phyloP scores from a whole-genome alignment of 2,329 filamentous ascomycete genomes.

The Monilinia vaccinii-corymbosi region DNA sequence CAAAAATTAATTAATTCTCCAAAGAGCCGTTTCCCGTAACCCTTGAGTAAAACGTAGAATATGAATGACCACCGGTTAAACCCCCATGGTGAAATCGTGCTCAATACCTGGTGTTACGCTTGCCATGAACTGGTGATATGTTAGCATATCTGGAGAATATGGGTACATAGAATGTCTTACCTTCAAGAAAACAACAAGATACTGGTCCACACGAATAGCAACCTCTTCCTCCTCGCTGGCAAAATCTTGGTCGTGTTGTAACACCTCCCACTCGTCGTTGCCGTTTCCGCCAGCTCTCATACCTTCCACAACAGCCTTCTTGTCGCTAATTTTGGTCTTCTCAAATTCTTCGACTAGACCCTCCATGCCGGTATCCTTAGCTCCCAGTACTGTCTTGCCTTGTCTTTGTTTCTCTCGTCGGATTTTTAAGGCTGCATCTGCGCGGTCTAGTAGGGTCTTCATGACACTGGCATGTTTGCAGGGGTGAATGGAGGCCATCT shows the following conservation, averaged over 20 bases:
- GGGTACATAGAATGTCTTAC: conserved; percentile 32
- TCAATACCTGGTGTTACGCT: conserved; percentile 95
- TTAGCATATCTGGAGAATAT: background rate
- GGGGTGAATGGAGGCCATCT: conserved; percentile 94
- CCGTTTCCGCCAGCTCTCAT: conserved; percentile 42
- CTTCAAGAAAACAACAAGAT: conserved; percentile 80
- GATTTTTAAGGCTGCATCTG: conserved; percentile 85
- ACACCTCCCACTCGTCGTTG: conserved; percentile 57
- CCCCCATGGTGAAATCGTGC: conserved; percentile 95
- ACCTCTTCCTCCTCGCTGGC: conserved; percentile 59
- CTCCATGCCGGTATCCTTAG: conserved; percentile 58
- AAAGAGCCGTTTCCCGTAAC: background rate
- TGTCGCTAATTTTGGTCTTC: conserved; percentile 46
- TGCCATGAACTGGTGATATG: conserved; percentile 61
- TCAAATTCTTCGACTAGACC: conserved; percentile 76
- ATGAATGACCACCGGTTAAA: conserved; percentile 39
- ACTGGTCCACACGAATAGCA: conserved; percentile 80
- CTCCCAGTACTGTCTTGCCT: conserved; percentile 38
- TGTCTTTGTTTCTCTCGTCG: conserved; percentile 71
- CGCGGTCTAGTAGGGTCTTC: conserved; percentile 93
- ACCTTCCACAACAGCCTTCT: conserved; percentile 29
- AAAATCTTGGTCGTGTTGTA: conserved; percentile 48
- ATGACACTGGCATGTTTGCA: conserved; percentile 97
- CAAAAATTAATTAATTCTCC: background rate
- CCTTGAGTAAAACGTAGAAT: background rate